A percentile compares a stretch with the other conserved stretches of the same genome.
phyloP scores from a whole-genome alignment of 2,329 filamentous ascomycete genomes.

The Fusarium globosum region DNA sequence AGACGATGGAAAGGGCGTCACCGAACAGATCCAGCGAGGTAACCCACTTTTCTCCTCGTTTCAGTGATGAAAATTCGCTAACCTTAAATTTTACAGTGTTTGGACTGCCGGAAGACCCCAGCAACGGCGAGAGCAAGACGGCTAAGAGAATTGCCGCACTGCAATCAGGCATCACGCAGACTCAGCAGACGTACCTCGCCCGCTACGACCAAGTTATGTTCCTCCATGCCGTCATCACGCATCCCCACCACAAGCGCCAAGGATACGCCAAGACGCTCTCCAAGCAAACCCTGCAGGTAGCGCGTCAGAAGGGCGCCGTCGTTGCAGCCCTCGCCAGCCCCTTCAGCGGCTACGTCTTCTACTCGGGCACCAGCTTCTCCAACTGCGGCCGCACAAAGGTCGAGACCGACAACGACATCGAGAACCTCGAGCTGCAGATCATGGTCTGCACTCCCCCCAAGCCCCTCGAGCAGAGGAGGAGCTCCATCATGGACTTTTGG shows the following conservation, averaged over 20 bases:
- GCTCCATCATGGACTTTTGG: slow-evolving; percentile 34
- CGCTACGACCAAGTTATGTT: slow-evolving; percentile 31
- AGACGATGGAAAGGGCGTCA: slow-evolving; percentile 19
- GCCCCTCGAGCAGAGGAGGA: slow-evolving; percentile 25
- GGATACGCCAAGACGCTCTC: slow-evolving; percentile 35
- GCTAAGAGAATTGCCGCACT: slow-evolving; percentile 28
- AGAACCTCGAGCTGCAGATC: slow-evolving; percentile 34
- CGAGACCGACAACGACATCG: slow-evolving; percentile 28
- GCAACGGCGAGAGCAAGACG: slow-evolving; percentile 20
- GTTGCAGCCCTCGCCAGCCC: slow-evolving; percentile 27
- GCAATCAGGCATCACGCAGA: slow-evolving; percentile 28
- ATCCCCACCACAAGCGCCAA: slow-evolving; percentile 36
- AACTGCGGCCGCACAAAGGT: slow-evolving; percentile 37
- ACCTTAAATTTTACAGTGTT: slow-evolving; percentile 16
- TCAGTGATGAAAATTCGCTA: neutral
- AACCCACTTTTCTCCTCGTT: neutral
- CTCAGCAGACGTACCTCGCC: slow-evolving; percentile 34
- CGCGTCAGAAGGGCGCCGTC: slow-evolving; percentile 29
- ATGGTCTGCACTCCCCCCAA: slow-evolving; percentile 31
- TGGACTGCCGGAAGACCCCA: neutral
- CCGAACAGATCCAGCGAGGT: slow-evolving; percentile 25
- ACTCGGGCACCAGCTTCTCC: slow-evolving; percentile 34
- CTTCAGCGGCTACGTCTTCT: slow-evolving; percentile 38
- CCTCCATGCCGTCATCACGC: slow-evolving; percentile 40
- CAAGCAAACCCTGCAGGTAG: slow-evolving; percentile 31